Percentiles rank a stretch among this genome's conserved stretches.
Conservation (phyloP, 2,329 filamentous ascomycete genomes). For the Sphaerostilbella broomeana region DNA sequence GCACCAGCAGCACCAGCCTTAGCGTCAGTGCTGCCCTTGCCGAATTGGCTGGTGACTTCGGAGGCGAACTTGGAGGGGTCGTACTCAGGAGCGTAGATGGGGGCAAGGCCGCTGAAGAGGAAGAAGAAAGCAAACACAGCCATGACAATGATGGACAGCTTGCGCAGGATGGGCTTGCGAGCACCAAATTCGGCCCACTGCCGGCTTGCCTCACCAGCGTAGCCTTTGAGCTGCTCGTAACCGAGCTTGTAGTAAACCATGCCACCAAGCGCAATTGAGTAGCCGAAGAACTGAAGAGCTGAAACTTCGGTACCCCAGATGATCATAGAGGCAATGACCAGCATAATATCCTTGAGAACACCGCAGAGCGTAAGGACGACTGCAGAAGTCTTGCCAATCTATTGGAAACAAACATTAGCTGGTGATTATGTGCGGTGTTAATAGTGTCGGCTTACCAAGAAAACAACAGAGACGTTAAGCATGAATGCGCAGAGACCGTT, state of each 20-base stretch:
- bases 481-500: conserved; percentile 76
- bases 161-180: conserved; percentile 68
- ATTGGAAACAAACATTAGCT: conserved; percentile 21
- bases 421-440: neutral
- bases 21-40: conserved; percentile 25
- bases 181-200: conserved; percentile 83
- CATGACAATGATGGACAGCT: conserved; percentile 62
- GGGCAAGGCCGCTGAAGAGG: conserved; percentile 61
- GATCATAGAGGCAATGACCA: conserved; percentile 71
- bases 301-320: conserved; percentile 75
- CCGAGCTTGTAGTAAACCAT: conserved; percentile 82
- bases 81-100: conserved; percentile 50
- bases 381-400: conserved; percentile 85
- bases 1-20: conserved; percentile 6
- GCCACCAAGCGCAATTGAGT: conserved; percentile 70
- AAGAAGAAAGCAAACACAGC: conserved; percentile 61
- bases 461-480: conserved; percentile 79
- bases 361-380: conserved; percentile 81
- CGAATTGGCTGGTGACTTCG: conserved; percentile 44
- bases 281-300: conserved; percentile 73
- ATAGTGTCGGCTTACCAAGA: conserved; percentile 58
- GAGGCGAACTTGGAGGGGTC: conserved; percentile 44
- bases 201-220: conserved; percentile 63
- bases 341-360: conserved; percentile 81
- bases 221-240: conserved; percentile 74